Conservation (phyloP, 352 stramenopile species). For the Pythium coloratum region DNA sequence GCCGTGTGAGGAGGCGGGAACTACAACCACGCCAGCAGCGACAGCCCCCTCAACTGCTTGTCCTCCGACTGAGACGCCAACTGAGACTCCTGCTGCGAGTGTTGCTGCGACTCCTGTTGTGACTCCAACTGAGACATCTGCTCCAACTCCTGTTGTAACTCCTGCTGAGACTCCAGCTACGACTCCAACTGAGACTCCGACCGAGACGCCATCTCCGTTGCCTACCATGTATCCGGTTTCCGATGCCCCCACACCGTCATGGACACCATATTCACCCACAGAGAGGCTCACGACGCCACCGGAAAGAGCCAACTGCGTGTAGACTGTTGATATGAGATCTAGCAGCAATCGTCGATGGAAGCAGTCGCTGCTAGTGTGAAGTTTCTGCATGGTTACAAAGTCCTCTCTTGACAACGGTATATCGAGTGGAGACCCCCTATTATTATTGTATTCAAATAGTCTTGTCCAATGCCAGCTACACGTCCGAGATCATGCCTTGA, state of each 20-base stretch:
- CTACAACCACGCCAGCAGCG: neutral
- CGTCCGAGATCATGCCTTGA: too few relatives aligned
- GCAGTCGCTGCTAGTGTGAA: neutral
- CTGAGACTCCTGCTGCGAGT: neutral
- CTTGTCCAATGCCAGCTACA: too few relatives aligned
- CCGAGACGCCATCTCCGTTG: too few relatives aligned
- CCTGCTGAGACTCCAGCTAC: too few relatives aligned
- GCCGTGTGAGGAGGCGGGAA: constrained; percentile 7
- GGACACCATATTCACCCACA: neutral
- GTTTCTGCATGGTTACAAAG: neutral
- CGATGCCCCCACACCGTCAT: too few relatives aligned
- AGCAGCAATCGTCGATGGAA: neutral
- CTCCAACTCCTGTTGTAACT: too few relatives aligned
- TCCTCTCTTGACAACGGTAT: too few relatives aligned
- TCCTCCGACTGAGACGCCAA: neutral
- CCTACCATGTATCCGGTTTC: too few relatives aligned
- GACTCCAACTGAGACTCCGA: too few relatives aligned
- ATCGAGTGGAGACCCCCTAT: too few relatives aligned
- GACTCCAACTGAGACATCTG: too few relatives aligned
- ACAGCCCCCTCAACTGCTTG: neutral
- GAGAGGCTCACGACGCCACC: neutral
- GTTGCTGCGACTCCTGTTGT: neutral
- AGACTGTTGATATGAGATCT: neutral
- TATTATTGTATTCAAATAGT: too few relatives aligned
- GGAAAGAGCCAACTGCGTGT: neutral